Conservation (phyloP, 2,329 filamentous ascomycete genomes). For the Didymella glomerata region DNA sequence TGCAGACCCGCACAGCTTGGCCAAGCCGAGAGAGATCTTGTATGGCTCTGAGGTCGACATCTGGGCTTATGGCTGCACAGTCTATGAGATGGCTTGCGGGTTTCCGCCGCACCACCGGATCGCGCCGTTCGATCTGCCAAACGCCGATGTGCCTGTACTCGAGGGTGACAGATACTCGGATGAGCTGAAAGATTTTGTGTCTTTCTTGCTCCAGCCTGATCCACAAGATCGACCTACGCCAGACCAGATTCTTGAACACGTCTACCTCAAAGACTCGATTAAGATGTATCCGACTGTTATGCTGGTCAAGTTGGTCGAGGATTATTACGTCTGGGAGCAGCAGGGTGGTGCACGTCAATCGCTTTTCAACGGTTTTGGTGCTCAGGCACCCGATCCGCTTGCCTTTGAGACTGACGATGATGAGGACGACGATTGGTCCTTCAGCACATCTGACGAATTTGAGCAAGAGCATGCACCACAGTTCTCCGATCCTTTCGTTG, state of each 20-base stretch:
- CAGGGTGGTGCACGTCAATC: constrained; percentile 75
- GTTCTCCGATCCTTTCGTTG: constrained; percentile 57
- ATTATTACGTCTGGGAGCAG: constrained; percentile 78
- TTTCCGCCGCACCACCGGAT: constrained; percentile 71
- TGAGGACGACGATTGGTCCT: constrained; percentile 68
- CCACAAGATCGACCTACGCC: constrained; percentile 74
- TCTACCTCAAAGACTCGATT: constrained; percentile 71
- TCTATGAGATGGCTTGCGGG: constrained; percentile 82
- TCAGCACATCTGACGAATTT: constrained; percentile 70
- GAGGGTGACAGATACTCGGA: constrained; percentile 76
- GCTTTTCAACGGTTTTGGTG: constrained; percentile 67
- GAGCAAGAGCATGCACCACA: constrained; percentile 56
- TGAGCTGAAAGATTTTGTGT: constrained; percentile 72
- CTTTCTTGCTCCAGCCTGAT: constrained; percentile 76
- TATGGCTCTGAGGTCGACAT: constrained; percentile 70
- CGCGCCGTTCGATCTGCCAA: constrained; percentile 49
- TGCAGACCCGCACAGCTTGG: constrained; percentile 63
- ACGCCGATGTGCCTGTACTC: constrained; percentile 67
- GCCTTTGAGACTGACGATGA: constrained; percentile 53
- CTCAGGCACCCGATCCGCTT: constrained; percentile 63
- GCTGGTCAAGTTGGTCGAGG: constrained; percentile 72
- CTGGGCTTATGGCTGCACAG: constrained; percentile 84
- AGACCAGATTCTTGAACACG: constrained; percentile 73
- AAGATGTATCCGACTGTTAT: constrained; percentile 69
- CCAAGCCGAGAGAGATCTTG: constrained; percentile 59